Conservation (phyloP, 805 yeast species). For the Debaryomyces tyrocola region DNA sequence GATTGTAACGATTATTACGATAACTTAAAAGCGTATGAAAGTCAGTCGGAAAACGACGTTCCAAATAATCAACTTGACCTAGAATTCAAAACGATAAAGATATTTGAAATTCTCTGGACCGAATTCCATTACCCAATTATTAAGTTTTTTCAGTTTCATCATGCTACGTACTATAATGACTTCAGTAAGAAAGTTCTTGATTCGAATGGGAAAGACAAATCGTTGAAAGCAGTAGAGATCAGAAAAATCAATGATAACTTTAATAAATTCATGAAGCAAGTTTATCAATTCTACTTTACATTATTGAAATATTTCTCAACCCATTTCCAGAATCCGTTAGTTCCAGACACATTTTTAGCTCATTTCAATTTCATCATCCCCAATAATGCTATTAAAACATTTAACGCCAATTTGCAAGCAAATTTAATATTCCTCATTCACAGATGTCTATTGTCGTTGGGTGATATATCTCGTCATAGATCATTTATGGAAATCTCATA, state of each 20-base stretch:
- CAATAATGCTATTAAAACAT: constrained; percentile 9
- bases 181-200: constrained; percentile 15
- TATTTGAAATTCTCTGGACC: constrained; percentile 53
- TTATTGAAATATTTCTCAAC: constrained; percentile 42
- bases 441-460: constrained; percentile 52
- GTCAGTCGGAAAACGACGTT: neutral
- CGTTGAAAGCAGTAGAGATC: constrained; percentile 46
- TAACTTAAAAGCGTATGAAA: neutral
- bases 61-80: constrained; percentile 11
- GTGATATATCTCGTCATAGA: constrained; percentile 59
- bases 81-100: constrained; percentile 37
- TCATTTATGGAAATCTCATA: constrained; percentile 47
- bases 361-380: constrained; percentile 23
- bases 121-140: constrained; percentile 65
- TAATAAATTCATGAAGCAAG: constrained; percentile 48
- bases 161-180: constrained; percentile 22
- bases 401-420: constrained; percentile 22
- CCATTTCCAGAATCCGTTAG: constrained; percentile 33
- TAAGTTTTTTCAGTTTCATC: constrained; percentile 51
- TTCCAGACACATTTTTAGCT: constrained; percentile 31
- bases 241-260: constrained; percentile 55
- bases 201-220: constrained; percentile 7
- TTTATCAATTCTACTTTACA: constrained; percentile 47
- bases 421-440: constrained; percentile 45
- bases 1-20: constrained; percentile 35